Percentiles rank a stretch among this genome's conserved stretches.
Conservation (phyloP, 768 basidiomycete genomes). For the Russula earlei region DNA sequence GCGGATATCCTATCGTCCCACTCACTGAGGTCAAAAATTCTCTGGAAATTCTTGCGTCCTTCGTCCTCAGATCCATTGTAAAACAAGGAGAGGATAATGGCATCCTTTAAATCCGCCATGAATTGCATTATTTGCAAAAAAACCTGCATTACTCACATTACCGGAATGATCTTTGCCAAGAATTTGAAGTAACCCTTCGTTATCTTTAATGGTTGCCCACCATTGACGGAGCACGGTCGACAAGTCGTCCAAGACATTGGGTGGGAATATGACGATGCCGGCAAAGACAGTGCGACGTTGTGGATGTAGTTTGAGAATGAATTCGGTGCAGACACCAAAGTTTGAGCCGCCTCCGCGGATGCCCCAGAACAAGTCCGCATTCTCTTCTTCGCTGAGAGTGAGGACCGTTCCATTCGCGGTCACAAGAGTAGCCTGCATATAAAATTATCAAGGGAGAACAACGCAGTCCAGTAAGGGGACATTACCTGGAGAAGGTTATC, state of each 20-base stretch:
- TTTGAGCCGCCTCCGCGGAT: too few species aligned
- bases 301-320: slow-evolving; percentile 37
- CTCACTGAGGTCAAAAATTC: slow-evolving; percentile 38
- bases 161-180: slow-evolving; percentile 32
- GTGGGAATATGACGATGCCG: slow-evolving; percentile 33
- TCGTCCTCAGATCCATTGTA: slow-evolving; percentile 44
- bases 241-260: slow-evolving; percentile 17
- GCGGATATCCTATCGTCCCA: neutral
- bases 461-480: slow-evolving; percentile 19
- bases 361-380: slow-evolving; percentile 43
- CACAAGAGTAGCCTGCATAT: slow-evolving; percentile 34
- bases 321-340: slow-evolving; percentile 49
- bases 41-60: slow-evolving; percentile 35
- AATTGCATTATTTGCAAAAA: neutral
- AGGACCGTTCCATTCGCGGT: slow-evolving; percentile 35
- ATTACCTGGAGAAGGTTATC: slow-evolving; percentile 36
- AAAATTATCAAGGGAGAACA: neutral
- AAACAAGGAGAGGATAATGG: slow-evolving; percentile 31
- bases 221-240: too few species aligned
- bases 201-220: slow-evolving; percentile 29
- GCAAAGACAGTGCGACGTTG: slow-evolving; percentile 41
- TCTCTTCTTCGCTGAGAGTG: slow-evolving; percentile 23
- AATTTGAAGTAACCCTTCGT: slow-evolving; percentile 32
- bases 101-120: slow-evolving; percentile 27
- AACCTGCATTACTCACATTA: slow-evolving; percentile 24